phyloP scores from a whole-genome alignment of 106 monocot species.

The Apostasia shenzhenica region DNA sequence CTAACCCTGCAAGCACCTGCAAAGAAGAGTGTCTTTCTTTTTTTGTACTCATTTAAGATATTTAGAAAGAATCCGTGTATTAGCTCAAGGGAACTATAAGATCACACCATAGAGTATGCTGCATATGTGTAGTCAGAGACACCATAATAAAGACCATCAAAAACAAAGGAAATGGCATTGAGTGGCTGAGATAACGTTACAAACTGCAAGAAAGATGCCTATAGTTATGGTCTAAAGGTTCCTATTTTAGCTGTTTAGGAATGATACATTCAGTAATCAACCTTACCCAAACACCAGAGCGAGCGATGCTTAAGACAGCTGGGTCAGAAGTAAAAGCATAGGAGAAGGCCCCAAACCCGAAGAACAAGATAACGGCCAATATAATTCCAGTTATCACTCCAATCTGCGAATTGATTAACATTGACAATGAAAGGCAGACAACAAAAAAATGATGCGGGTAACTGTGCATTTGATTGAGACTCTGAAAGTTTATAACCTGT shows the following conservation, averaged over 20 bases:
- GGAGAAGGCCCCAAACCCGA: slow-evolving; percentile 72
- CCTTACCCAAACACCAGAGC: slow-evolving; percentile 76
- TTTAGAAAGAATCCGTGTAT: too few relatives aligned
- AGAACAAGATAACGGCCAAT: slow-evolving; percentile 50
- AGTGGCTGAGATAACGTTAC: slow-evolving; percentile 85
- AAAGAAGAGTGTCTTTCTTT: not conserved
- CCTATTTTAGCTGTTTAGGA: not conserved
- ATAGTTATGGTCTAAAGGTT: not conserved
- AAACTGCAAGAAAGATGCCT: slow-evolving; percentile 47
- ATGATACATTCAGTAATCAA: not conserved
- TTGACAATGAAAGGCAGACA: slow-evolving; percentile 1
- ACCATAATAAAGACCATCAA: slow-evolving; percentile 97
- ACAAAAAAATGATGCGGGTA: not conserved
- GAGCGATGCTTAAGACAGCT: slow-evolving; percentile 65
- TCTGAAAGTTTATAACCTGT: slow-evolving; percentile 37
- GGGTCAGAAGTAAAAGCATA: slow-evolving; percentile 63
- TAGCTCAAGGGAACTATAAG: not conserved
- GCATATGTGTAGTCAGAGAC: slow-evolving; percentile 91
- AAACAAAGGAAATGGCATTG: slow-evolving; percentile 89
- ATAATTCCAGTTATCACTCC: slow-evolving; percentile 49
- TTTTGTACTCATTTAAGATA: not conserved
- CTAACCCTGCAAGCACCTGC: slow-evolving; percentile 58
- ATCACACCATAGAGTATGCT: slow-evolving; percentile 83
- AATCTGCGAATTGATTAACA: slow-evolving; percentile 37
- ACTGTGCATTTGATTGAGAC: not conserved